Conservation (phyloP, 2,329 filamentous ascomycete species). For the Arthrobotrys musiformis region DNA sequence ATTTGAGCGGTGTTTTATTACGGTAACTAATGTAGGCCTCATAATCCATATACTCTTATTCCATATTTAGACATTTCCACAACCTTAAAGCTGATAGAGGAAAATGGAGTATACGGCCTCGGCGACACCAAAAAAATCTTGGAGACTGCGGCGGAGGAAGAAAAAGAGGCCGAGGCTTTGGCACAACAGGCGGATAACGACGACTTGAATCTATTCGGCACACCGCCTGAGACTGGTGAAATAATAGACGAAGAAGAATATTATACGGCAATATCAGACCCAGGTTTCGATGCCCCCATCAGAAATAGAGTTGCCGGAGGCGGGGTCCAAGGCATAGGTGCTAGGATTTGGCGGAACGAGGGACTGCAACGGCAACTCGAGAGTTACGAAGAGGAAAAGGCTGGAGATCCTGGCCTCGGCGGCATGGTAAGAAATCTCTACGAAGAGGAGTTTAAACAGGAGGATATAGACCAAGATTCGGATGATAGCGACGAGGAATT, state of each 20-base stretch:
- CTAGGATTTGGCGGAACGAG: background rate
- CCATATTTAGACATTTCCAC: background rate
- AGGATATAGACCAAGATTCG: background rate
- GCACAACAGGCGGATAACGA: background rate
- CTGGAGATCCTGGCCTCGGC: background rate
- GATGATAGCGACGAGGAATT: background rate
- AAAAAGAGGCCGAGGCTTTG: background rate
- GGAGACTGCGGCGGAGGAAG: background rate
- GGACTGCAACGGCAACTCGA: background rate
- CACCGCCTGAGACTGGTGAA: background rate
- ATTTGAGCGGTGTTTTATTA: too few relatives aligned
- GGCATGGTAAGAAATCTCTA: background rate
- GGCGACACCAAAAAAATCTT: background rate
- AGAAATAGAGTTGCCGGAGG: background rate
- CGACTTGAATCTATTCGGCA: background rate
- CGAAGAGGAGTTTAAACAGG: background rate
- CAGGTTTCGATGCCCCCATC: background rate
- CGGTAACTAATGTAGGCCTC: background rate
- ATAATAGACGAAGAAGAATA: background rate
- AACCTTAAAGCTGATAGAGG: background rate
- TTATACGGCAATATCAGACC: background rate
- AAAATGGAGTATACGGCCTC: background rate
- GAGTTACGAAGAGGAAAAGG: conserved; percentile 3
- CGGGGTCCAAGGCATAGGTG: background rate
- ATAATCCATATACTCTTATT: background rate